Conservation (phyloP, 495 filamentous ascomycete genomes). For the Penicillium ochrochloron region DNA sequence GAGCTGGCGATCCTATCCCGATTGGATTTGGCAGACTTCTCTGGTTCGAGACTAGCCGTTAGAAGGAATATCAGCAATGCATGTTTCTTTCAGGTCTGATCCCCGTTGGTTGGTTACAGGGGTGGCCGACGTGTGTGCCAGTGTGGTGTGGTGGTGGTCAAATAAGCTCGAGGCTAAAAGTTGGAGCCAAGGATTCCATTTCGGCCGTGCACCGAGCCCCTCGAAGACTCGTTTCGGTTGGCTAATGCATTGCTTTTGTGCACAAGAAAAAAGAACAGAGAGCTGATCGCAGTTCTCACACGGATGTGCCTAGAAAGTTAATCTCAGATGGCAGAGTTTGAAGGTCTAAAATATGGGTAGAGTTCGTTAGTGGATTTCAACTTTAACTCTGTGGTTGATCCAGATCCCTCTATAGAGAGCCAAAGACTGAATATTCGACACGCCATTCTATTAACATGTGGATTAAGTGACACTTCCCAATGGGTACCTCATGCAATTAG, state of each 20-base stretch:
- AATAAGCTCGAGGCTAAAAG: conserved; percentile 17
- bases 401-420: neutral
- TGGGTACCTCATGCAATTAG: too few relatives aligned
- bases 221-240: neutral
- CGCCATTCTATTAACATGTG: too few relatives aligned
- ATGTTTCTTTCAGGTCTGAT: neutral
- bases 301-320: neutral
- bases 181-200: neutral
- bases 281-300: neutral
- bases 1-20: neutral
- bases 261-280: neutral
- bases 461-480: too few relatives aligned
- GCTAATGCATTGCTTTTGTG: neutral
- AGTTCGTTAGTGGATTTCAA: neutral
- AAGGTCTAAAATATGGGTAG: neutral
- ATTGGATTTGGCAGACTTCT: conserved; percentile 1
- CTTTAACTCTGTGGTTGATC: neutral
- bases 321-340: neutral
- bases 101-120: neutral
- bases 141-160: conserved; percentile 3
- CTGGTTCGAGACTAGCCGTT: neutral
- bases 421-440: too few relatives aligned
- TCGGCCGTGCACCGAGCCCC: conserved; percentile 14
- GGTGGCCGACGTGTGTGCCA: neutral
- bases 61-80: neutral